Evolutionary conservation across 129 eudicot genomes (phyloP).

Genomic region (Oenanthe sinensis): DNA sequence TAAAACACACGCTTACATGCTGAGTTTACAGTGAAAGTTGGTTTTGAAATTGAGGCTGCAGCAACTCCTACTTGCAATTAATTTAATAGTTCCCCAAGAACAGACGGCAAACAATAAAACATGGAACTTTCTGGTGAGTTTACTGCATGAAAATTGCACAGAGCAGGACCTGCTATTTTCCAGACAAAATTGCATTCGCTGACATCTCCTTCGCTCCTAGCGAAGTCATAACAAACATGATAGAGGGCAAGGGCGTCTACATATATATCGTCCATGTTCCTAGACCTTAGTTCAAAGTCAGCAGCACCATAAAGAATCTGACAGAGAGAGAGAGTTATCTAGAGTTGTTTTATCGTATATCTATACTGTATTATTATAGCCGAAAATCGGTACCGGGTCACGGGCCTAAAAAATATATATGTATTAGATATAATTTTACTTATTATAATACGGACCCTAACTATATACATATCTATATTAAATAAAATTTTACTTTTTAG

Average conservation of each 20-base stretch:
- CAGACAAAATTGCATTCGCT: constrained; percentile 60
- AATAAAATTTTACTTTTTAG: too few relatives aligned
- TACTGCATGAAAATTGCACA: constrained; percentile 28
- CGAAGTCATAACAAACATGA: constrained; percentile 42
- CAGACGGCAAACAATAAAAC: constrained; percentile 18
- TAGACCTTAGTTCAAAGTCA: constrained; percentile 34
- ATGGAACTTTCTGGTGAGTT: constrained; percentile 12
- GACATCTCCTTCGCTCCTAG: constrained; percentile 15
- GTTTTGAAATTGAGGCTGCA: not conserved
- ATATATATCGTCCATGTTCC: constrained; percentile 28
- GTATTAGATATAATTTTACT: too few relatives aligned
- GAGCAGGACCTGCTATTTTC: constrained; percentile 73
- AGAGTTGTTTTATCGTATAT: too few relatives aligned
- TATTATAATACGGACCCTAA: too few relatives aligned
- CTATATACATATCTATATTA: too few relatives aligned
- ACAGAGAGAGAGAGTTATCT: not conserved
- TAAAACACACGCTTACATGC: not conserved
- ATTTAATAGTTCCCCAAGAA: constrained; percentile 22
- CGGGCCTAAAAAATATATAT: too few relatives aligned
- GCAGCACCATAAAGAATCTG: constrained; percentile 47
- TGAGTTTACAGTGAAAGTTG: not conserved
- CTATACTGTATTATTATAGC: too few relatives aligned
- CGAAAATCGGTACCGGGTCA: too few relatives aligned
- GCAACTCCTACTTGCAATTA: not conserved
- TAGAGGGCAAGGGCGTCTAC: constrained; percentile 57